These are phyloP conservation scores for Xylariaceae sp. DNA, from an alignment of 2,329 filamentous ascomycete species.

Conservation along the genomic window DNA sequence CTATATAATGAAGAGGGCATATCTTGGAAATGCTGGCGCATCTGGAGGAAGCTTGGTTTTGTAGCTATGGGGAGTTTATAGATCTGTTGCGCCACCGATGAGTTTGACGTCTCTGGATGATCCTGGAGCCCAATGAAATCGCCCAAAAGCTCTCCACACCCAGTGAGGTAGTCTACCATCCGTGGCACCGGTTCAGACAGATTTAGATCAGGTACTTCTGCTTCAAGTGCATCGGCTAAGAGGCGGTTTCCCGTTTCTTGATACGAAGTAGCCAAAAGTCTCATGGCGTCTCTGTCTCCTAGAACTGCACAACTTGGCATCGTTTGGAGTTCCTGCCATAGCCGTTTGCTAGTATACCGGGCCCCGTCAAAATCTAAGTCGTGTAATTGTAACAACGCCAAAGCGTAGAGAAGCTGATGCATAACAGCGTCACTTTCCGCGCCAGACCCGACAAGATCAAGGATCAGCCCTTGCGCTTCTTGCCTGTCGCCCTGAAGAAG, in stretches of 20 bases:
- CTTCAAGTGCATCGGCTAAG: slow-evolving; percentile 16
- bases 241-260: slow-evolving; percentile 14
- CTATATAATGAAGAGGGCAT: background rate
- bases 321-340: slow-evolving; percentile 16
- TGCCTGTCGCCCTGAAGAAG: slow-evolving; percentile 14
- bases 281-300: slow-evolving; percentile 15
- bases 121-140: slow-evolving; percentile 12
- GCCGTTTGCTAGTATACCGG: slow-evolving; percentile 11
- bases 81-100: slow-evolving; percentile 6
- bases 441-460: slow-evolving; percentile 5
- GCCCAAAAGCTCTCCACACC: slow-evolving; percentile 14
- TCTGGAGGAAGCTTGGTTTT: slow-evolving; percentile 14
- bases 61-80: slow-evolving; percentile 16
- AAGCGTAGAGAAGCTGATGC: slow-evolving; percentile 15
- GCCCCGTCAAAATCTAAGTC: slow-evolving; percentile 18
- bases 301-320: slow-evolving; percentile 5
- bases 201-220: slow-evolving; percentile 14
- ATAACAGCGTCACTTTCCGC: slow-evolving; percentile 6
- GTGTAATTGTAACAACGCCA: slow-evolving; percentile 13
- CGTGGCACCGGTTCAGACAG: slow-evolving; percentile 15
- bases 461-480: slow-evolving; percentile 12
- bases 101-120: slow-evolving; percentile 1
- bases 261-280: slow-evolving; percentile 15
- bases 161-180: slow-evolving; percentile 15
- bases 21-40: slow-evolving; percentile 8